Base-by-base conservation (phyloP, 768 basidiomycete species). In the Lactifluus rugatus region DNA sequence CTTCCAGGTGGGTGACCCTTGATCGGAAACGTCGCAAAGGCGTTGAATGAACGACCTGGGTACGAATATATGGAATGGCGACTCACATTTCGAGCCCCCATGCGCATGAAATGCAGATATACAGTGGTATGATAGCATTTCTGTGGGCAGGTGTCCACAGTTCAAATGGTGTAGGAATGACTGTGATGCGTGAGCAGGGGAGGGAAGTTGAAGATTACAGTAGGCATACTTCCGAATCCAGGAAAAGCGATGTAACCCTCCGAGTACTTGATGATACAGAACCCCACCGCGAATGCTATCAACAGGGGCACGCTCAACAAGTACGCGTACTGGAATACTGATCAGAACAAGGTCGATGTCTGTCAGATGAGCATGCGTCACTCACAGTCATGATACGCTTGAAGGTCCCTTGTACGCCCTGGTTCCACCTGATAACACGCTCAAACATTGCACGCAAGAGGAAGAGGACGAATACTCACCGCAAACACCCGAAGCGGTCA, bases 371-470 rank as follows among this genome's bases (percentile, higher is more conserved):
- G 8, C 5, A 17, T n/a, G 11, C 13, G 21, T 17, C 14, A 70
- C 81, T 58, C 58, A 89, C 88, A 37, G 87, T 91, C 89, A 92
- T 92, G 65, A 91, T 68, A 26, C 90, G 81, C 70, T 89, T 91
- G 73, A 91, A 91, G 3, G 86, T 77, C 13, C 87, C 88, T 21
- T 82, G 71, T 4, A 80, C 77, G 2, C 84, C 85, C 28, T 77
- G 79, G 65, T 83, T 80, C 85, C 86, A 89, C 67, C 87, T 88
- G 58, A 25, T 23, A 32, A 19, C 21, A 34, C 4, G 54, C 4
- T 54, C 39, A 25, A n/a, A 56, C 4, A 26, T 1, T 34, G 34
- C 23, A 28, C 4, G 26, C 28, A 23, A 26, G 41, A 17, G 13
- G 0, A 11, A 2, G 5, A 45, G 28, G 14, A 14, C 4, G 8